These are phyloP conservation scores for Mangifera indica DNA, from an alignment of 345 rosid species.

Conservation along the genomic window DNA sequence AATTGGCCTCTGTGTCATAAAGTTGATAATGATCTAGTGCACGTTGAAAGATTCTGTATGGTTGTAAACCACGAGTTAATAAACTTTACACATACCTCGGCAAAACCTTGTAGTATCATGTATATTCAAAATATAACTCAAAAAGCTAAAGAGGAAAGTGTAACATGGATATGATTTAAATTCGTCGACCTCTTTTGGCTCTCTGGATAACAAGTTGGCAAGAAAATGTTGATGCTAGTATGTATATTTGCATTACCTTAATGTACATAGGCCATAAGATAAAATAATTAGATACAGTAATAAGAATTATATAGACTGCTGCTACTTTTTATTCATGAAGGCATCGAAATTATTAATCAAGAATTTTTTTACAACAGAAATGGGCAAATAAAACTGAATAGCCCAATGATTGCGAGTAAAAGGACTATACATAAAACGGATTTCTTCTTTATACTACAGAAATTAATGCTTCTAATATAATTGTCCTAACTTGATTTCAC, in stretches of 20 bases:
- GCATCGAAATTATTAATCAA: slow-evolving; percentile 17
- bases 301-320: not conserved
- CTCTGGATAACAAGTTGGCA: too few relatives aligned
- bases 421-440: slow-evolving; percentile 17
- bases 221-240: too few relatives aligned
- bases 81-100: too few relatives aligned
- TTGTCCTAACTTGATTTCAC: slow-evolving; percentile 6
- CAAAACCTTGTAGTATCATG: not conserved
- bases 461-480: not conserved
- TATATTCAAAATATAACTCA: not conserved
- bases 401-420: not conserved
- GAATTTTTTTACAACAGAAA: slow-evolving; percentile 28
- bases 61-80: too few relatives aligned
- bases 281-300: not conserved
- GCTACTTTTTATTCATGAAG: slow-evolving; percentile 24
- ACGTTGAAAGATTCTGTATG: too few relatives aligned
- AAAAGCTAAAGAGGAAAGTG: not conserved
- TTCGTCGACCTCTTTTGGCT: too few relatives aligned
- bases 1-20: too few relatives aligned
- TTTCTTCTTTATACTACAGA: slow-evolving; percentile 19
- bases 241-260: too few relatives aligned
- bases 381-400: slow-evolving; percentile 1
- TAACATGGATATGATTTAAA: too few relatives aligned
- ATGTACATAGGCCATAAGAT: too few relatives aligned
- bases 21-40: too few relatives aligned